Conservation (phyloP, 257 asterid genomes). For the Capsicum baccatum region DNA sequence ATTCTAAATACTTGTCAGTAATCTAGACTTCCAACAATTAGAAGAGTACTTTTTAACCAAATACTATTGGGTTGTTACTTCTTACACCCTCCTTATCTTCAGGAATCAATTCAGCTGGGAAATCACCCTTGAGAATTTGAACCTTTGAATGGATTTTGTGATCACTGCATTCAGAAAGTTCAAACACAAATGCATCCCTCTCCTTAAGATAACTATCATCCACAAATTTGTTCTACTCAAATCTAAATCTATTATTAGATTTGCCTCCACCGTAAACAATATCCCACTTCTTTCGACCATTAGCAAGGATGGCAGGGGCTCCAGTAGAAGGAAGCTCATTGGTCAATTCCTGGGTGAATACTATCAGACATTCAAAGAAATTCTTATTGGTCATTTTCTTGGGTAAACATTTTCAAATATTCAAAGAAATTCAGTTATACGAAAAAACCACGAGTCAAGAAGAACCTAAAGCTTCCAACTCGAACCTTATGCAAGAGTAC, state of each 20-base stretch:
- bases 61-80: neutral
- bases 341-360: neutral
- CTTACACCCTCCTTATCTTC: constrained; percentile 17
- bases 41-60: neutral
- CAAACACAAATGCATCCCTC: constrained; percentile 64
- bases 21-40: neutral
- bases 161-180: constrained; percentile 39
- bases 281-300: constrained; percentile 49
- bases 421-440: neutral
- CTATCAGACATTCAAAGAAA: constrained; percentile 27
- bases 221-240: constrained; percentile 45
- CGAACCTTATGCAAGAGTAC: neutral
- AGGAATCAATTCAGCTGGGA: constrained; percentile 36
- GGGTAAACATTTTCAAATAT: too few species aligned
- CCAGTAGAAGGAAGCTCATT: constrained; percentile 36
- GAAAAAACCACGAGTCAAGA: neutral
- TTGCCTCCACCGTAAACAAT: constrained; percentile 30
- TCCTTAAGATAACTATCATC: constrained; percentile 44
- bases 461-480: neutral
- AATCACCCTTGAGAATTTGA: constrained; percentile 38
- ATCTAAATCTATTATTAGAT: constrained; percentile 26
- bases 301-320: constrained; percentile 40
- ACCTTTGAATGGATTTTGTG: constrained; percentile 39
- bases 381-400: too few species aligned
- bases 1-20: neutral